A percentile compares a stretch with the other conserved stretches of the same genome.
phyloP scores from a whole-genome alignment of 164 flowering plant species.

The Cinnamomum chago region DNA sequence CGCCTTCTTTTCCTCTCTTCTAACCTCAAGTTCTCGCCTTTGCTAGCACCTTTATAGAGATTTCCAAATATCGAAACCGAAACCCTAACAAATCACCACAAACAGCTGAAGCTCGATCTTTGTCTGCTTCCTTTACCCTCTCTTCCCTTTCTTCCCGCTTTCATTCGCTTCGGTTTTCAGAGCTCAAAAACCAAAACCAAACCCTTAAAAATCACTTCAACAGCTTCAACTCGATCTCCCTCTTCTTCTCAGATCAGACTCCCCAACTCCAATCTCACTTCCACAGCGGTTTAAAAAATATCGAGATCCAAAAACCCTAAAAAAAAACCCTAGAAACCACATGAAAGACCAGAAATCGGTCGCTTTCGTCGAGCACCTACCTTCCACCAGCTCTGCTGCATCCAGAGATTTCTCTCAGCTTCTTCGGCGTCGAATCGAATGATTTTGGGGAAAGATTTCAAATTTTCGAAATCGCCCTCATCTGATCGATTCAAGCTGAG shows the following conservation, averaged over 20 bases:
- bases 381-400: neutral
- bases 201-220: neutral
- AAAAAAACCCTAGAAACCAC: neutral
- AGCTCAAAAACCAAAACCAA: neutral
- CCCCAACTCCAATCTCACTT: neutral
- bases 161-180: neutral
- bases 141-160: neutral
- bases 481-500: too few species aligned
- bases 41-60: neutral
- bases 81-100: neutral
- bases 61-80: neutral
- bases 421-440: neutral
- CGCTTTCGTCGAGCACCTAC: neutral
- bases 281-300: neutral
- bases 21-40: too few species aligned
- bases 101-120: neutral
- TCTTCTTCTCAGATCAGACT: neutral
- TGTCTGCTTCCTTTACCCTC: neutral
- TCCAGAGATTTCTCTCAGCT: neutral
- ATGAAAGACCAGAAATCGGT: conserved; percentile 2
- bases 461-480: neutral
- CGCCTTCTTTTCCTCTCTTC: neutral
- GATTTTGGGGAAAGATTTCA: neutral
- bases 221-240: neutral
- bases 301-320: neutral